Evolutionary conservation across 1,284 basidiomycete species (phyloP).

Genomic region (Ustilago vetiveriae): DNA sequence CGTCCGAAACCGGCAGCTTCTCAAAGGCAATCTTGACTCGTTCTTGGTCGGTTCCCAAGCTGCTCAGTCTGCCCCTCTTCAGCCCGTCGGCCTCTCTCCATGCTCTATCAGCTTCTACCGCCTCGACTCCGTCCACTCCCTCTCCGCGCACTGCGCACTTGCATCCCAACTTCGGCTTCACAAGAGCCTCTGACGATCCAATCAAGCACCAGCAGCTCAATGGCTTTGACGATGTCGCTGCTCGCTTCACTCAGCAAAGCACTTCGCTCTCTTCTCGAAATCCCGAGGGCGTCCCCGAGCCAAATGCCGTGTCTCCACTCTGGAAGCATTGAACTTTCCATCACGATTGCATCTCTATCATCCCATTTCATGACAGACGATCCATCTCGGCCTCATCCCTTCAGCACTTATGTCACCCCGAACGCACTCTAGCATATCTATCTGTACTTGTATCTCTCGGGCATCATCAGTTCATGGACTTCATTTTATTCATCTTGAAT

Average conservation of each 20-base stretch:
- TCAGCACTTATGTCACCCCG: conserved; percentile 5
- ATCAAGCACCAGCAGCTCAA: conserved; percentile 13
- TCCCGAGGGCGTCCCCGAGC: background rate
- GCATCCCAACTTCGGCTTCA: conserved; percentile 28
- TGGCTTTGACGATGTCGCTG: conserved; percentile 27
- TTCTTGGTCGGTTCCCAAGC: conserved; percentile 37
- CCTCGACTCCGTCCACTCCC: conserved; percentile 26
- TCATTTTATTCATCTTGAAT: background rate
- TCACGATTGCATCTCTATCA: background rate
- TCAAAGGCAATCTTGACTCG: conserved; percentile 12
- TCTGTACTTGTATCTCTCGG: conserved; percentile 29
- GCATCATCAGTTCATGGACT: conserved; percentile 30
- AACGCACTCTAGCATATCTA: conserved; percentile 8
- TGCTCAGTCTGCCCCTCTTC: conserved; percentile 35
- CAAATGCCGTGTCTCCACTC: conserved; percentile 26
- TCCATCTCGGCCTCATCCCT: background rate
- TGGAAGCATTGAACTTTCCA: conserved; percentile 21
- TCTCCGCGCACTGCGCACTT: conserved; percentile 8
- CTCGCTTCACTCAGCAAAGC: conserved; percentile 12
- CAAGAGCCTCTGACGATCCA: conserved; percentile 2
- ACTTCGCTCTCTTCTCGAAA: conserved; percentile 4
- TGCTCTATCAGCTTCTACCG: conserved; percentile 22
- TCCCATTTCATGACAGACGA: background rate
- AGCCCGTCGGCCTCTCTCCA: conserved; percentile 27
- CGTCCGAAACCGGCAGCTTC: background rate